Conservation (phyloP, 2,329 filamentous ascomycete species). For the Trichoderma citrinoviride region DNA sequence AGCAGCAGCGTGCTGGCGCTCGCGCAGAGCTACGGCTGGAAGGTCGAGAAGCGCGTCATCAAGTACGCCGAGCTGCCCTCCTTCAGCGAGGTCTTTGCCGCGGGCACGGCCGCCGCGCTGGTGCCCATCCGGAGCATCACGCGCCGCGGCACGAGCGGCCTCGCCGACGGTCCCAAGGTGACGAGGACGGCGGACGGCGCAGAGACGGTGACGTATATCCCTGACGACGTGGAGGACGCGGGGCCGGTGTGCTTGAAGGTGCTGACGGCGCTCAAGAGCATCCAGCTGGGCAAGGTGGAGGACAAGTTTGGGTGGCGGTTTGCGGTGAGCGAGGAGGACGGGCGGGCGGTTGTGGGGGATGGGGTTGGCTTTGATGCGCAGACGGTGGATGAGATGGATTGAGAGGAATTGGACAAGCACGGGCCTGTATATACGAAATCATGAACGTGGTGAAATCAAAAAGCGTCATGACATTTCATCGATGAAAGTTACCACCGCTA, state of each 20-base stretch:
- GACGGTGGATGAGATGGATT: slow-evolving; percentile 36
- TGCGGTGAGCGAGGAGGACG: slow-evolving; percentile 46
- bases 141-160: slow-evolving; percentile 45
- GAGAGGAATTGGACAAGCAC: background rate
- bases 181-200: slow-evolving; percentile 30
- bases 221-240: slow-evolving; percentile 60
- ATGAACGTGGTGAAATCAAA: too few relatives aligned
- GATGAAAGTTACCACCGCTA: too few relatives aligned
- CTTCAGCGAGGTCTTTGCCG: slow-evolving; percentile 77
- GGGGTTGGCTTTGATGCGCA: slow-evolving; percentile 24
- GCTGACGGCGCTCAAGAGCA: slow-evolving; percentile 73
- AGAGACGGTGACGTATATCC: slow-evolving; percentile 57
- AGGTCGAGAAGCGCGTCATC: slow-evolving; percentile 72
- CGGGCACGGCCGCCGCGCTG: slow-evolving; percentile 85
- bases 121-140: slow-evolving; percentile 92
- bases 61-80: slow-evolving; percentile 56
- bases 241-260: slow-evolving; percentile 72
- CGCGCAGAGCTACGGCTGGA: slow-evolving; percentile 76
- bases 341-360: slow-evolving; percentile 27
- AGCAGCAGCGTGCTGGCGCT: slow-evolving; percentile 76
- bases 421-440: background rate
- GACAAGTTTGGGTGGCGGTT: slow-evolving; percentile 75
- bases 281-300: slow-evolving; percentile 76
- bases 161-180: slow-evolving; percentile 40
- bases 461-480: background rate